Conservation (phyloP, 352 stramenopile genomes). For the Pythium chondricola region DNA sequence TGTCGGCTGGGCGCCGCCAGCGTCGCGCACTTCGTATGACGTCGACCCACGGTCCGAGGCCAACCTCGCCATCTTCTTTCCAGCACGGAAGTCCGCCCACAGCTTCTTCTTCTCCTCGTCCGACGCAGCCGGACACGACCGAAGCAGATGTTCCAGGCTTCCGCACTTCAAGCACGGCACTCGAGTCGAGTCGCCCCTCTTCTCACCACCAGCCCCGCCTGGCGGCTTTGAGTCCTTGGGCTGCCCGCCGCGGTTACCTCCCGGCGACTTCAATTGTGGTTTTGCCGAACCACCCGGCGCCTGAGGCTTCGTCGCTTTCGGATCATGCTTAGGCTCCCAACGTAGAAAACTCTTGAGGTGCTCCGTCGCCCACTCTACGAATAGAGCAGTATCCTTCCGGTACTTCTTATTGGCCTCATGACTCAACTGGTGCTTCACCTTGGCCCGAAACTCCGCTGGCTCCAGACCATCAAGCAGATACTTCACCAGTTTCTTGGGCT, state of each 20-base stretch:
- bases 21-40: background rate
- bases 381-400: background rate
- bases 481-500: conserved; percentile 1
- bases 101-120: background rate
- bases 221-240: background rate
- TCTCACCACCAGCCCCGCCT: background rate
- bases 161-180: conserved; percentile 4
- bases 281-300: too few relatives aligned
- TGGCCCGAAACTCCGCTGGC: background rate
- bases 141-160: background rate
- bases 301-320: too few relatives aligned
- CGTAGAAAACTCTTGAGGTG: background rate
- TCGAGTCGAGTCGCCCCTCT: background rate
- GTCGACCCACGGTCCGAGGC: background rate
- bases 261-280: background rate
- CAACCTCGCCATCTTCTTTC: background rate
- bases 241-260: background rate
- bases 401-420: conserved; percentile 2
- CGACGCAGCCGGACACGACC: background rate
- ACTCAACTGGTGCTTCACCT: background rate
- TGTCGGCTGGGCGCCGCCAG: background rate
- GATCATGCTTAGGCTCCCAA: conserved; percentile 3
- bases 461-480: conserved; percentile 1
- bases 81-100: background rate
- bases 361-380: background rate